phyloP scores from a whole-genome alignment of 176 grass and related monocot species.

The Cenchrus purpureus region DNA sequence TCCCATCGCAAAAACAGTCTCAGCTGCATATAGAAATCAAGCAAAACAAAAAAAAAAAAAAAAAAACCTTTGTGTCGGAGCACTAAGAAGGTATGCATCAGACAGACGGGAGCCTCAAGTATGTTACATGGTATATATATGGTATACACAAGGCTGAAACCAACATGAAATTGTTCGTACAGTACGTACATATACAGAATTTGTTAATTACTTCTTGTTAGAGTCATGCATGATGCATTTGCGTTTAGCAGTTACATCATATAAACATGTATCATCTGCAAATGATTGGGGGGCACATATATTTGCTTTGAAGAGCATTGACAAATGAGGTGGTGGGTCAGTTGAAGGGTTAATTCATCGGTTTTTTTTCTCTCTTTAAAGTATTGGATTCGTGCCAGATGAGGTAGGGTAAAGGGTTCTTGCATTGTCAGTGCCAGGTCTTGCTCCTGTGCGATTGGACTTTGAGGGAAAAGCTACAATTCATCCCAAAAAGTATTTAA shows the following conservation, averaged over 20 bases:
- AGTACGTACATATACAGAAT: not conserved
- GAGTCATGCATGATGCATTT: not conserved
- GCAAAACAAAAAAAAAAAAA: too few species aligned
- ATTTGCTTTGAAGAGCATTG: not conserved
- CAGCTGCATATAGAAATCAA: not conserved
- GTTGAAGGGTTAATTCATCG: not conserved
- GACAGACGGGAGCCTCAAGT: not conserved
- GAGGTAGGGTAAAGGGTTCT: not conserved
- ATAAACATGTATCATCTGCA: not conserved
- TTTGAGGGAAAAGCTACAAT: constrained; percentile 6
- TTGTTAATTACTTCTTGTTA: not conserved
- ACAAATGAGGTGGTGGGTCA: constrained; percentile 4
- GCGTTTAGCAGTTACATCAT: not conserved
- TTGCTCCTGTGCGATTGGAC: not conserved
- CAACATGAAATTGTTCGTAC: not conserved
- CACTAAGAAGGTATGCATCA: not conserved
- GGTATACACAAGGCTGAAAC: not conserved
- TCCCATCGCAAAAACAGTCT: not conserved
- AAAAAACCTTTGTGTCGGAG: too few species aligned
- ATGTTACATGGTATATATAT: not conserved
- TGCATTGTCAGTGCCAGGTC: constrained; percentile 8
- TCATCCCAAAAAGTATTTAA: not conserved
- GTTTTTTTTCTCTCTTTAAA: not conserved
- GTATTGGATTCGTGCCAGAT: not conserved
- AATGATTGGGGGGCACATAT: not conserved